Evolutionary conservation across 768 basidiomycete genomes (phyloP).

Genomic region (Collybia sordida): DNA sequence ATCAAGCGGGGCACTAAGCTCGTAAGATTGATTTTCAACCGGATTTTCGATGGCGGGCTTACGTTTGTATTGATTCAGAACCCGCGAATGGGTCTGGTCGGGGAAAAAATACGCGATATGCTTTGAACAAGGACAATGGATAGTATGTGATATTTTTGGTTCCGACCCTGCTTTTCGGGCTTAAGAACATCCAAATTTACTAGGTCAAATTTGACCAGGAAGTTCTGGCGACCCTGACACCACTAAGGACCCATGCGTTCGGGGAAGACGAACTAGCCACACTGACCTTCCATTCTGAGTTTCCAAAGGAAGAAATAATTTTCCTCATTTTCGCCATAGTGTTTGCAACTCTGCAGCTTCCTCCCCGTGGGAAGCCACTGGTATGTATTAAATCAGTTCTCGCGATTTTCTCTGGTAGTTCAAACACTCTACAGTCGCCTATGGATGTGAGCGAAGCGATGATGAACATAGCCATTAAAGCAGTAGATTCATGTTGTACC

Average conservation of each 20-base stretch:
- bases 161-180: not conserved
- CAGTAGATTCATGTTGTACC: no score
- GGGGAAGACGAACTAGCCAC: conserved; percentile 13
- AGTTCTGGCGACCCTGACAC: conserved; percentile 9
- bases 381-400: not conserved
- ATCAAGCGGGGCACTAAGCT: conserved; percentile 9
- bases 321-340: conserved; percentile 15
- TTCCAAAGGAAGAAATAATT: conserved; percentile 15
- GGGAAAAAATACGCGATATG: conserved; percentile 10
- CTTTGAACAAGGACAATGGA: conserved; percentile 11
- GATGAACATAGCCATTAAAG: not conserved
- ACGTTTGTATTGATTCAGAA: not conserved
- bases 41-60: not conserved
- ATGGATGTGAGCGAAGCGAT: not conserved
- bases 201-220: conserved; percentile 10
- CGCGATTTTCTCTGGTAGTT: not conserved
- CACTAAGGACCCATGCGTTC: conserved; percentile 8
- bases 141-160: conserved; percentile 6
- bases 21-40: conserved; percentile 2
- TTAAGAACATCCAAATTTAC: not conserved
- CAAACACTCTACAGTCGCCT: not conserved
- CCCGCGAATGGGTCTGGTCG: conserved; percentile 15
- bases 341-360: conserved; percentile 11
- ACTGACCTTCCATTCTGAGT: conserved; percentile 9
- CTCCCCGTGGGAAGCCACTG: conserved; percentile 5